Evolutionary conservation across 257 asterid species (phyloP), one percentile per base, ranked within the genome.

Genomic region (Solanum bulbocastanum): DNA sequence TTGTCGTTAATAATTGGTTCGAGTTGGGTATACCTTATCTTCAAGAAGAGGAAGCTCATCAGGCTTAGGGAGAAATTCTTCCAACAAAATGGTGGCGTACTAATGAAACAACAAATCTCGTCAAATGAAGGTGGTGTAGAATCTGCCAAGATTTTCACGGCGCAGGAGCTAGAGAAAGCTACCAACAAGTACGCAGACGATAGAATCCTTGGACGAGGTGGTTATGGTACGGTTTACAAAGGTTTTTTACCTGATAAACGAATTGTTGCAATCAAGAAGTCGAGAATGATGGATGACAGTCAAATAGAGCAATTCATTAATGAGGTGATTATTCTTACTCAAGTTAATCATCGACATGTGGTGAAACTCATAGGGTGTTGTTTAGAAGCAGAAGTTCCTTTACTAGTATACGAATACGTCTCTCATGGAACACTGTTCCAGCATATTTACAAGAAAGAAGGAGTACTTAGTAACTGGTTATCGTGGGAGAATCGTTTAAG

Each of bases 41-140:
- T 90, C 83, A 93, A 91, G 91, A 92, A 91, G 73, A 88, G 96
- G 65, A 91, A 91, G 60, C 87, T 92, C 33, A 76, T 87, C 25
- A 87, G 91, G 85, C 92, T 86, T 13, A 84, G 74, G 36, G 74
- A 66, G 74, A 66, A 66, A 66, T 66, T 66, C 74, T 66, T 66
- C 74, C 74, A 66, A 44, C 96, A 94, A 87, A 96, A 96, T 25
- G 98, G 98, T 1, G 98, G 98, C 11, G 6, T 93, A n/a, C 42
- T 94, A 30, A 56, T 96, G 33, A 93, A 89, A 82, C 94, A 94
- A 18, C 97, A 92, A 86, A 72, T 94, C 46, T 90, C 96, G n/a
- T 89, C 96, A 37, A 83, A 36, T 13, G 93, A 92, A 32, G 92
- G 91, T 3, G 86, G 93, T 0, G 75, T 89, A 33, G 96, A 93